Base-by-base conservation (phyloP, 306 rosid species). In the Luffa acutangula region DNA sequence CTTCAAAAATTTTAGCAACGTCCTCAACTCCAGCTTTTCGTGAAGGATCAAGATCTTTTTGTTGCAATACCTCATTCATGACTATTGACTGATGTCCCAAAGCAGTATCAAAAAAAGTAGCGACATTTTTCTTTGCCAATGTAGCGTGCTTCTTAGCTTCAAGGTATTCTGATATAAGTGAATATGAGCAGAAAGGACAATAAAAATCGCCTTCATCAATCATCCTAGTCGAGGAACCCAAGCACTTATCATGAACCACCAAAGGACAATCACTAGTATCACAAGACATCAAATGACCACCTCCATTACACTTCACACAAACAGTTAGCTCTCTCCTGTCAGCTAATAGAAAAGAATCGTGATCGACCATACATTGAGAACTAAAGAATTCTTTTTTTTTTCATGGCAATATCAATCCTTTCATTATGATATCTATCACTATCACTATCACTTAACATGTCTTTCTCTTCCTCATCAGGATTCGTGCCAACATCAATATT, bases 161-260 rank as follows among this genome's bases (percentile, higher is more conserved):
- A 75, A 82, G 84, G 85, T 83, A 91, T 73, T 87, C 89, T 36
- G 88, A 84, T 75, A 82, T 76, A 79, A 41, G 88, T 60, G 88
- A 86, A 84, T 86, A 89, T 34, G 75, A 83, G 82, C 98, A 94
- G 76, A 89, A 90, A n/a, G 97, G 97, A 84, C 97, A 92, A 71
- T 84, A 76, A 64, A 85, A 87, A 51, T 85, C 81, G 4, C 85
- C 91, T 21, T 78, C 76, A 70, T 77, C 79, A 57, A 88, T 88
- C 76, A 86, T 74, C 46, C 75, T 83, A 64, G 82, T 80, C 36
- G 79, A 21, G 69, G 83, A 85, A 76, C 86, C 83, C 75, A 91
- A 52, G 71, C 97, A 91, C 78, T 59, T 82, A 85, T 87, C 87
- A 84, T 92, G 98, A 87, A 86, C 81, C 83, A 78, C 86, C 82